Conservation (phyloP, 1,284 basidiomycete species). For the Pascua guehoae region DNA sequence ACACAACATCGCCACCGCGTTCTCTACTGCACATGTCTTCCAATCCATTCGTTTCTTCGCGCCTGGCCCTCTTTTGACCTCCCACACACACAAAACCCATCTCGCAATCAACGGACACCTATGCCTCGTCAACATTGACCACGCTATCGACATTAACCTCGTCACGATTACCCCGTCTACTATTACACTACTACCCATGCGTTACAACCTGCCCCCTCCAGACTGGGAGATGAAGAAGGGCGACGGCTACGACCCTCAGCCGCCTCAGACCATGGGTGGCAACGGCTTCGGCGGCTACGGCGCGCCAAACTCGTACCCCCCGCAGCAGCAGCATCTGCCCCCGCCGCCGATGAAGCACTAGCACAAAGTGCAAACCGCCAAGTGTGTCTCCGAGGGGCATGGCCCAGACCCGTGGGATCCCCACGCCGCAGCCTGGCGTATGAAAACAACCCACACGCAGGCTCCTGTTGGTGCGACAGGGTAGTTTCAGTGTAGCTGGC, state of each 20-base stretch:
- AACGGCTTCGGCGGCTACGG: slow-evolving; percentile 6
- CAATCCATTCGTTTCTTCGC: neutral
- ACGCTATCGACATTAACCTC: neutral
- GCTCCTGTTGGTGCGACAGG: no score
- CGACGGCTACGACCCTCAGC: slow-evolving; percentile 20
- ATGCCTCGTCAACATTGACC: neutral
- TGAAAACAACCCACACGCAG: no score
- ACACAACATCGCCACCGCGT: neutral
- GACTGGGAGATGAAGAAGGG: slow-evolving; percentile 21
- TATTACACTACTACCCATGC: neutral
- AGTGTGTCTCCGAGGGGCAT: neutral
- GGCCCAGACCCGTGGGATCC: neutral
- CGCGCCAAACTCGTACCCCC: neutral
- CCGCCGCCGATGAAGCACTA: slow-evolving; percentile 9
- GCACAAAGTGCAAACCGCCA: slow-evolving; percentile 4
- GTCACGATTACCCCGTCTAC: neutral
- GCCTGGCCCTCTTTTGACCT: neutral
- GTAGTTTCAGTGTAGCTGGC: no score
- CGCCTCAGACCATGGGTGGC: slow-evolving; percentile 3
- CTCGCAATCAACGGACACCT: no score
- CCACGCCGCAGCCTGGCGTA: neutral
- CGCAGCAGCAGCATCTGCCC: slow-evolving; percentile 5
- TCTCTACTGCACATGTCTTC: neutral
- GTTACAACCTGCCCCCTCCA: neutral
- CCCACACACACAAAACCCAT: no score